Evolutionary conservation across 768 basidiomycete genomes (phyloP), one percentile per base, ranked within the genome.

Genomic region (Lactifluus piperatus): DNA sequence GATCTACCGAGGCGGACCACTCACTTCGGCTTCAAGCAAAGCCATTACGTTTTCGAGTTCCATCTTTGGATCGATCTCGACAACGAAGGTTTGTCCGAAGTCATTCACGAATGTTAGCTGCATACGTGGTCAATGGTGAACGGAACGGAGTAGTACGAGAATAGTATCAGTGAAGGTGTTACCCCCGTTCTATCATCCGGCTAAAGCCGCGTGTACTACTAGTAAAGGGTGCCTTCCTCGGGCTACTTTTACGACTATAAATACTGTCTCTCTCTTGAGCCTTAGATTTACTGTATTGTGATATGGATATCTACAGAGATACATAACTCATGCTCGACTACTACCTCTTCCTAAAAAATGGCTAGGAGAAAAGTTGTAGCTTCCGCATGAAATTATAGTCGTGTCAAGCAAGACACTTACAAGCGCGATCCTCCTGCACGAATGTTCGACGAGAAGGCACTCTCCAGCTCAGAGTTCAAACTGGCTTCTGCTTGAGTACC

Each of bases 1-100:
- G 4, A 29, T 51, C 37, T 43, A 8, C 29, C 7, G 49, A n/a
- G 18, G 20, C 20, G 41, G 32, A 52, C 44, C n/a, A 69, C 85
- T 70, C 70, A 93, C 95, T 82, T 97, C 94, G 0, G 87, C 94
- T 72, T 97, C 93, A n/a, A 97, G 78, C 54, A 97, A 76, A 13
- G 91, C 95, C 81, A 88, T 87, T 37, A 97, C 85, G 70, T 94
- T 88, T 76, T 91, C 89, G 29, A 98, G 81, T 71, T 91, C 85
- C 89, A 97, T 94, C 54, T 79, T 80, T 1, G 90, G 81, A 73
- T 94, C 91, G 65, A 97, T 91, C 68, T 97, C 94, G 51, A 95
- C 74, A 41, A 72, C 67, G 65, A 80, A 88, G 1, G 77, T 74
- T 56, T 84, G 76, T 8, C 87, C 88, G 22, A 79, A 62, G 63